phyloP scores from a whole-genome alignment of 441 rosid species.

The Adansonia madagascariensis region DNA sequence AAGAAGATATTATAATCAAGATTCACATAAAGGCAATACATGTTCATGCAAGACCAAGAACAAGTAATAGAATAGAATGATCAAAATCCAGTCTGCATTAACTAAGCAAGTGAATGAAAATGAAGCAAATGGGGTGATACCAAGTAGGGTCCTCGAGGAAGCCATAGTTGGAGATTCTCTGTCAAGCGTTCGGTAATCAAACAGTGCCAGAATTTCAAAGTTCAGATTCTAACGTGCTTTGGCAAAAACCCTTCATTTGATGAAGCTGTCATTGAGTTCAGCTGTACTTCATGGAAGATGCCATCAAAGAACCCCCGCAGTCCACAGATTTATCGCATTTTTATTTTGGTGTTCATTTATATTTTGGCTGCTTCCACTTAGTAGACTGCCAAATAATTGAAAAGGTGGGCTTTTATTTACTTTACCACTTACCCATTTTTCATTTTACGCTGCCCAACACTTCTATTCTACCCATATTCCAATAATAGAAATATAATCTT shows the following conservation, averaged over 20 bases:
- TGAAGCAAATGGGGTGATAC: neutral
- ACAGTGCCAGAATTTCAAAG: neutral
- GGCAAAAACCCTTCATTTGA: neutral
- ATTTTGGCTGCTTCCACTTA: neutral
- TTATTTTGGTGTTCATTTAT: neutral
- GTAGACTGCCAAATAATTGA: neutral
- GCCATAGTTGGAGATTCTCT: slow-evolving; percentile 8
- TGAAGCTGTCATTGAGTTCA: neutral
- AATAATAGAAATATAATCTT: no score
- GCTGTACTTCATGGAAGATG: neutral
- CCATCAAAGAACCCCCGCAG: neutral
- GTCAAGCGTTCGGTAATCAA: neutral
- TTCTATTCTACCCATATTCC: no score
- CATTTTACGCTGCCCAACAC: no score
- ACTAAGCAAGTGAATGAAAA: neutral
- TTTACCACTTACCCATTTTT: no score
- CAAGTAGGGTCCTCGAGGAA: neutral
- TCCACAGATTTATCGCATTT: neutral
- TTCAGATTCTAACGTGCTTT: neutral
- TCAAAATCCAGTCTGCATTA: neutral
- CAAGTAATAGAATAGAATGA: no score
- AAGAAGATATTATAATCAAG: neutral
- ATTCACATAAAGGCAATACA: neutral
- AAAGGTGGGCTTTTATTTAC: no score
- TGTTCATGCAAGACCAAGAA: slow-evolving; percentile 6